These are phyloP conservation scores for Neoscytalidium dimidiatum DNA, from an alignment of 2,329 filamentous ascomycete genomes.

Conservation along the genomic window DNA sequence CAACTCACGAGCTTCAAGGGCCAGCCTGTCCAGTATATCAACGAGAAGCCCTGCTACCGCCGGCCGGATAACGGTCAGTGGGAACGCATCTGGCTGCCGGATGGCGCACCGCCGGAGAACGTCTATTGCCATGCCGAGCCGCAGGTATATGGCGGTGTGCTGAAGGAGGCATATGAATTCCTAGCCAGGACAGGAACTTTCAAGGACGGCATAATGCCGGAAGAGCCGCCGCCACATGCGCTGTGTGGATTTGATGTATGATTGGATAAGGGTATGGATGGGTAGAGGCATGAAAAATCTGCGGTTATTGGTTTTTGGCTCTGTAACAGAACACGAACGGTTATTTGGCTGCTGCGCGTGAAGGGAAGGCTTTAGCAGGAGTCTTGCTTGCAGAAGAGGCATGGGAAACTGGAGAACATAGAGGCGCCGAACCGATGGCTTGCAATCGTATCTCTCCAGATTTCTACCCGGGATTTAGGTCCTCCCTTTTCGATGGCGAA, in stretches of 20 bases:
- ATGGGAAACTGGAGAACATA: no score
- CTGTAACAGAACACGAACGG: no score
- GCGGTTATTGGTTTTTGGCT: neutral
- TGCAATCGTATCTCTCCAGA: no score
- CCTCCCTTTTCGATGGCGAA: no score
- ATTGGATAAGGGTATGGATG: neutral
- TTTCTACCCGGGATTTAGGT: no score
- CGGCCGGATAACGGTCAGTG: conserved; percentile 33
- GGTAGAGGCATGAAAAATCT: neutral
- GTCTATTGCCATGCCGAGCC: conserved; percentile 61
- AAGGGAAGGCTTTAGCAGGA: no score
- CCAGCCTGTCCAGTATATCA: conserved; percentile 59
- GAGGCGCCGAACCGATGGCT: no score
- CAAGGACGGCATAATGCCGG: conserved; percentile 70
- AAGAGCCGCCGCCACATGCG: conserved; percentile 75
- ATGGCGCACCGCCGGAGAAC: conserved; percentile 62
- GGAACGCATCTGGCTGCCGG: conserved; percentile 71
- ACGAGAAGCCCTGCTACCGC: conserved; percentile 22
- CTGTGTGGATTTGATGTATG: conserved; percentile 45
- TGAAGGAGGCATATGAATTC: conserved; percentile 64
- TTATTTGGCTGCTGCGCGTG: no score
- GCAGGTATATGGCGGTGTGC: conserved; percentile 58
- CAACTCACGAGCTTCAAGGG: conserved; percentile 63
- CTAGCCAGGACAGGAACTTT: conserved; percentile 69
- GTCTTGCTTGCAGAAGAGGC: no score